Percentiles rank a stretch among this genome's conserved stretches.
Evolutionary conservation across 2,329 filamentous ascomycete species (phyloP).

Genomic region (Alternaria hordeiaustralica): DNA sequence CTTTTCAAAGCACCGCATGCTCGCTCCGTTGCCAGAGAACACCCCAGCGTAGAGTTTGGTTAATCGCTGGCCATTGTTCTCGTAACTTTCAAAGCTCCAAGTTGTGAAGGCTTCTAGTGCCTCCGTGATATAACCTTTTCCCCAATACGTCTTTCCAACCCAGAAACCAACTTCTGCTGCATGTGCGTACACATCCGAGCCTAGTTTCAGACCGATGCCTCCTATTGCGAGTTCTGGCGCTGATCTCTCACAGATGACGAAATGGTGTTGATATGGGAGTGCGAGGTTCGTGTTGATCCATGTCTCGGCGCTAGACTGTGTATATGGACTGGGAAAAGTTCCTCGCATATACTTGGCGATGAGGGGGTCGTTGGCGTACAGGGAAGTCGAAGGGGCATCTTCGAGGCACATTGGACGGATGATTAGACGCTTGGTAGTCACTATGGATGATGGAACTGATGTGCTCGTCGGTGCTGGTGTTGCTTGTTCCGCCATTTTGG

Average conservation of each 20-base stretch:
- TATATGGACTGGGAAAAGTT: slow-evolving; percentile 51
- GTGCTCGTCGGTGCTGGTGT: slow-evolving; percentile 21
- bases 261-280: slow-evolving; percentile 21
- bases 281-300: slow-evolving; percentile 46
- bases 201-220: slow-evolving; percentile 47
- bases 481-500: slow-evolving; percentile 24
- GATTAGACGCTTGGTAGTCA: slow-evolving; percentile 34
- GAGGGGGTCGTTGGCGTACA: slow-evolving; percentile 37
- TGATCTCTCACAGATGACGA: slow-evolving; percentile 22
- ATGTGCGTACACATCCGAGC: slow-evolving; percentile 45
- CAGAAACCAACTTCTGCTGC: slow-evolving; percentile 53
- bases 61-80: slow-evolving; percentile 31
- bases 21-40: slow-evolving; percentile 43
- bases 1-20: slow-evolving; percentile 46
- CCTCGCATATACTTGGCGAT: slow-evolving; percentile 48
- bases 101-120: slow-evolving; percentile 42
- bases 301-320: slow-evolving; percentile 31
- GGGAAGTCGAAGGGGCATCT: slow-evolving; percentile 36
- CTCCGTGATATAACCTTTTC: slow-evolving; percentile 42
- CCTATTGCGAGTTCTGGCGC: slow-evolving; percentile 38
- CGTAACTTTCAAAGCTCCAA: slow-evolving; percentile 42
- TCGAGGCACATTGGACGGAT: slow-evolving; percentile 42
- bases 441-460: slow-evolving; percentile 37
- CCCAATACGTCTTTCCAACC: slow-evolving; percentile 48
- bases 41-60: slow-evolving; percentile 40